Conservation (phyloP, 768 basidiomycete genomes). For the Amanita pallidorosea region DNA sequence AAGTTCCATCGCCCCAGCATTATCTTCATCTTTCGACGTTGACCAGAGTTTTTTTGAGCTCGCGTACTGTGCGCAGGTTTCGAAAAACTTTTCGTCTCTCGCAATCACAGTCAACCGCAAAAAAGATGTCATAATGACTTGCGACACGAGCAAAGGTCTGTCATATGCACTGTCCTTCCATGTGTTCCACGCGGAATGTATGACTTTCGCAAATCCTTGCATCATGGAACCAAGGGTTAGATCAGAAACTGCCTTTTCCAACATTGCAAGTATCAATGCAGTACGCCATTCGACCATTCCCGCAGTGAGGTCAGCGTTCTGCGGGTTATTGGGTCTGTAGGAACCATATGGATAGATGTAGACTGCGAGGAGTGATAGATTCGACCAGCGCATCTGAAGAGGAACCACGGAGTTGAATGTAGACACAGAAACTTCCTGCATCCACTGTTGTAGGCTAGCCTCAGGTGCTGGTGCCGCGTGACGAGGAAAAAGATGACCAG, state of each 20-base stretch:
- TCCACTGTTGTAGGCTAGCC: constrained; percentile 16
- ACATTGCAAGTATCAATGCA: constrained; percentile 26
- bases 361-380: constrained; percentile 27
- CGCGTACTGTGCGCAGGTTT: constrained; percentile 24
- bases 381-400: constrained; percentile 29
- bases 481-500: constrained; percentile 16
- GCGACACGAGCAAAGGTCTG: constrained; percentile 18
- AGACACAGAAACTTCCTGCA: constrained; percentile 11
- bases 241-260: constrained; percentile 21
- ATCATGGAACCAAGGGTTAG: constrained; percentile 7
- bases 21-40: constrained; percentile 7
- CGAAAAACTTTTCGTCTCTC: constrained; percentile 23
- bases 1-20: constrained; percentile 19
- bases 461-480: constrained; percentile 6
- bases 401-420: constrained; percentile 21
- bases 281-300: constrained; percentile 26
- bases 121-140: constrained; percentile 30
- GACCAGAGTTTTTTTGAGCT: constrained; percentile 12
- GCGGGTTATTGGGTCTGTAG: background rate
- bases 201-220: constrained; percentile 17
- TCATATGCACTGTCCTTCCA: constrained; percentile 21
- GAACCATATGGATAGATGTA: constrained; percentile 8
- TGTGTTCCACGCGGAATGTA: constrained; percentile 26
- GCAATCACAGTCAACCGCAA: constrained; percentile 31
- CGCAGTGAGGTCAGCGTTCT: background rate